Percentiles rank a stretch among this genome's conserved stretches.
phyloP scores from a whole-genome alignment of 1,284 basidiomycete genomes.

The Boletus nobilissimus region DNA sequence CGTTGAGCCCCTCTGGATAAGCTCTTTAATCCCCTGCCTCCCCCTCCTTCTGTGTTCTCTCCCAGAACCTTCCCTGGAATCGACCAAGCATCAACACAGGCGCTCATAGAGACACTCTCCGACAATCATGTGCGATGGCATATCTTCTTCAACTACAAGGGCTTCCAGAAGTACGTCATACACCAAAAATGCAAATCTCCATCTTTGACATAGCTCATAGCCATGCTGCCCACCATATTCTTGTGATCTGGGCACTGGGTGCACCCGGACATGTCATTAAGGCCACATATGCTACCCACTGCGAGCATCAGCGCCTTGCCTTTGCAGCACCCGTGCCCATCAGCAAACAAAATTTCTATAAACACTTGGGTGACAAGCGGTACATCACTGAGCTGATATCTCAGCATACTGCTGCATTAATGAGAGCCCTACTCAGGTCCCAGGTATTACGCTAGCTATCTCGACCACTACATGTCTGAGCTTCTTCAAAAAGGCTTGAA shows the following conservation, averaged over 20 bases:
- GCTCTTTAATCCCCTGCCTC: slow-evolving; percentile 54
- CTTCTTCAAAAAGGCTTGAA: slow-evolving; percentile 39
- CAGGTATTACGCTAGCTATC: slow-evolving; percentile 51
- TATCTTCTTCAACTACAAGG: slow-evolving; percentile 67
- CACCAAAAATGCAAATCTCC: slow-evolving; percentile 2
- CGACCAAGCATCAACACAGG: slow-evolving; percentile 57
- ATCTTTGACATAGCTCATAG: slow-evolving; percentile 40
- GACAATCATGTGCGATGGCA: slow-evolving; percentile 69
- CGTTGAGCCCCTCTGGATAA: slow-evolving; percentile 34
- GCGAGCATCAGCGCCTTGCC: slow-evolving; percentile 48
- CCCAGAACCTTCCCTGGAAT: slow-evolving; percentile 58
- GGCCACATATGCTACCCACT: slow-evolving; percentile 52
- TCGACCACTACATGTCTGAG: slow-evolving; percentile 46
- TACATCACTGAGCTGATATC: slow-evolving; percentile 13
- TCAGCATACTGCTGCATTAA: neutral
- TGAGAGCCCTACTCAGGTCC: no score
- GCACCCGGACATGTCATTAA: slow-evolving; percentile 51
- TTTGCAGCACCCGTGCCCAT: slow-evolving; percentile 48
- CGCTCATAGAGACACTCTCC: slow-evolving; percentile 58
- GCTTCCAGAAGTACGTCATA: slow-evolving; percentile 65
- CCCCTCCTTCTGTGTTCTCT: slow-evolving; percentile 47
- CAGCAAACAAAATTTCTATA: slow-evolving; percentile 42
- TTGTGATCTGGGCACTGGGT: slow-evolving; percentile 56
- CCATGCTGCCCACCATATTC: slow-evolving; percentile 54
- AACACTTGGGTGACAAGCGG: slow-evolving; percentile 44